Percentiles rank a stretch among this genome's conserved stretches.
Evolutionary conservation across 331 rosid genomes (phyloP).

Genomic region (Spiraea crenata): DNA sequence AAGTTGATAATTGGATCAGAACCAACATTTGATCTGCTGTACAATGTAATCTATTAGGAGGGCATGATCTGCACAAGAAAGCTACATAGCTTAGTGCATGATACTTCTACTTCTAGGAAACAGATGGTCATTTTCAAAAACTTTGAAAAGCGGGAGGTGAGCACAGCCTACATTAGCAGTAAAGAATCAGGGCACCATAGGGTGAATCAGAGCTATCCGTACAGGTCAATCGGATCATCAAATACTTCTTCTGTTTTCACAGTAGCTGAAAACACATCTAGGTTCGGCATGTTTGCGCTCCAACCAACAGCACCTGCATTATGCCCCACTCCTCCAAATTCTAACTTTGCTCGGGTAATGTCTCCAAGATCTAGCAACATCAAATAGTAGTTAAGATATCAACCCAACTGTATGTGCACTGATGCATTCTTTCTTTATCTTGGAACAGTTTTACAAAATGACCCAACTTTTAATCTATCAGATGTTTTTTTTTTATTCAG

Average conservation of each 20-base stretch:
- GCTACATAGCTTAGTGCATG: not conserved
- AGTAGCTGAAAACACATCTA: not conserved
- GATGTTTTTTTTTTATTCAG: too few relatives aligned
- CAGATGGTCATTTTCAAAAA: not conserved
- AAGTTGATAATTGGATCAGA: too few relatives aligned
- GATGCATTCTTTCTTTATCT: too few relatives aligned
- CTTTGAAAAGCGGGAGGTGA: not conserved
- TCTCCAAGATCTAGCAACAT: conserved; percentile 25
- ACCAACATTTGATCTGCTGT: conserved; percentile 1
- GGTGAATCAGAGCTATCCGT: not conserved
- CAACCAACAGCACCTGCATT: not conserved
- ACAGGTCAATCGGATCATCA: not conserved
- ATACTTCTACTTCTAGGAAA: not conserved
- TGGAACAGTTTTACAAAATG: too few relatives aligned
- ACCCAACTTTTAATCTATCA: too few relatives aligned
- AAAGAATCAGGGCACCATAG: not conserved
- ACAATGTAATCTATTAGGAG: not conserved
- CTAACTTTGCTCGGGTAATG: conserved; percentile 22
- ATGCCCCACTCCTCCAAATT: conserved; percentile 13
- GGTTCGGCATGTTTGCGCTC: not conserved
- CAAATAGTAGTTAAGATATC: not conserved
- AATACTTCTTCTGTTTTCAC: conserved; percentile 25
- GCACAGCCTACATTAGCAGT: not conserved
- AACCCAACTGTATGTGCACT: not conserved
- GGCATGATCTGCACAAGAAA: not conserved